These are phyloP conservation scores for Venturia nashicola DNA, from an alignment of 2,329 filamentous ascomycete species.

Conservation along the genomic window DNA sequence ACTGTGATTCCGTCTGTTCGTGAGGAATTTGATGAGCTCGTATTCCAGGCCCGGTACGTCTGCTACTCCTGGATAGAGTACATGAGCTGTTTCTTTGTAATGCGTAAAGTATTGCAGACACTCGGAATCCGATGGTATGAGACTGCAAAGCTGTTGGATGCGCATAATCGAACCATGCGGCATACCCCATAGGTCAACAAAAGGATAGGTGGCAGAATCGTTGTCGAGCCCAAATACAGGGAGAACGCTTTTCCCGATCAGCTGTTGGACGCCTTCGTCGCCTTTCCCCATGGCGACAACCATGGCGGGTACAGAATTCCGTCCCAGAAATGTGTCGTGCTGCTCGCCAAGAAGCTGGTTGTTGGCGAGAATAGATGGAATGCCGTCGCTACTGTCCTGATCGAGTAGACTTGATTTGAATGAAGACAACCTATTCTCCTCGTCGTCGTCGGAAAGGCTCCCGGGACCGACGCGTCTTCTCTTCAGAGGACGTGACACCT, in stretches of 20 bases:
- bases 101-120: slow-evolving; percentile 34
- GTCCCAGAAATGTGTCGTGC: slow-evolving; percentile 45
- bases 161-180: slow-evolving; percentile 46
- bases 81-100: slow-evolving; percentile 47
- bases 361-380: slow-evolving; percentile 41
- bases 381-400: neutral
- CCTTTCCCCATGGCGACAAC: slow-evolving; percentile 37
- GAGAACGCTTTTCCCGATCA: slow-evolving; percentile 48
- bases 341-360: slow-evolving; percentile 45
- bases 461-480: slow-evolving; percentile 15
- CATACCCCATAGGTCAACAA: slow-evolving; percentile 51
- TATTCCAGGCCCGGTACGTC: slow-evolving; percentile 43
- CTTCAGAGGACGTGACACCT: slow-evolving; percentile 14
- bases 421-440: neutral
- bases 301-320: slow-evolving; percentile 49
- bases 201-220: slow-evolving; percentile 52
- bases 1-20: slow-evolving; percentile 25
- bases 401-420: neutral
- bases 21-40: slow-evolving; percentile 40
- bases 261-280: slow-evolving; percentile 20
- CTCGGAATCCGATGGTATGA: slow-evolving; percentile 45
- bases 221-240: slow-evolving; percentile 52
- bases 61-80: slow-evolving; percentile 48
- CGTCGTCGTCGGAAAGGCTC: slow-evolving; percentile 24
- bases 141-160: slow-evolving; percentile 45